These are phyloP conservation scores for Claviceps spartinae DNA, from an alignment of 2,329 filamentous ascomycete species.

Conservation along the genomic window DNA sequence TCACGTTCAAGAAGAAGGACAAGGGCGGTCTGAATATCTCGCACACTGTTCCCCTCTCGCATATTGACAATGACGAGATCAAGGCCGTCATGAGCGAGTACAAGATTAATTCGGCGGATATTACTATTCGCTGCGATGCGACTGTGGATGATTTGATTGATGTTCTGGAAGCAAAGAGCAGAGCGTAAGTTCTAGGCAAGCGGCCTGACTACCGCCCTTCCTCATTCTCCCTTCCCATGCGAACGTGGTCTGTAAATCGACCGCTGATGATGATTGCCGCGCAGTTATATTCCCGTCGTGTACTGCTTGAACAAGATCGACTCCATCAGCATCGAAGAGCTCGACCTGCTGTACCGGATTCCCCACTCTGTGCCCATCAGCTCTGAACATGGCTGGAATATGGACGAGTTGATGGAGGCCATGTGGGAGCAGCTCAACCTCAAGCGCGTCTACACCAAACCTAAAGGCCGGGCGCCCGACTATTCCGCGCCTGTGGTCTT, in stretches of 20 bases:
- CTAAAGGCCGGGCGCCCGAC: conserved; percentile 87
- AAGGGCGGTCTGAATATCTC: conserved; percentile 94
- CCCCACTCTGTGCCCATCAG: conserved; percentile 96
- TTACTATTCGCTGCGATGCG: conserved; percentile 93
- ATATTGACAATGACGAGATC: conserved; percentile 94
- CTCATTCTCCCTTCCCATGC: background rate
- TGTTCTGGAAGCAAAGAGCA: conserved; percentile 81
- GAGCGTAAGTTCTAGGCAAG: conserved; percentile 28
- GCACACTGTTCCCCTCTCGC: conserved; percentile 79
- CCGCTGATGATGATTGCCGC: background rate
- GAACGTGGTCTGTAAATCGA: background rate
- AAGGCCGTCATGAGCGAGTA: conserved; percentile 97
- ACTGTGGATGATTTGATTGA: conserved; percentile 97
- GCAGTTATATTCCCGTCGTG: conserved; percentile 91
- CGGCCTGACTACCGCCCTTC: background rate
- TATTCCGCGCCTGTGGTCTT: conserved; percentile 87
- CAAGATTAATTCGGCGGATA: conserved; percentile 89
- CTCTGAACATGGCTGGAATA: conserved; percentile 94
- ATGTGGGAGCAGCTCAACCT: conserved; percentile 98
- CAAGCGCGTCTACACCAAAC: conserved; percentile 91
- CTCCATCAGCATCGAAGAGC: conserved; percentile 91
- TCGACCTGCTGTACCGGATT: conserved; percentile 91
- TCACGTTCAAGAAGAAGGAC: conserved; percentile 99
- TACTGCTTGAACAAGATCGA: conserved; percentile 99
- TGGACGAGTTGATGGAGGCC: conserved; percentile 89